phyloP scores from a whole-genome alignment of 371 early-diverging fungal species.

The Fennellomyces sp. region DNA sequence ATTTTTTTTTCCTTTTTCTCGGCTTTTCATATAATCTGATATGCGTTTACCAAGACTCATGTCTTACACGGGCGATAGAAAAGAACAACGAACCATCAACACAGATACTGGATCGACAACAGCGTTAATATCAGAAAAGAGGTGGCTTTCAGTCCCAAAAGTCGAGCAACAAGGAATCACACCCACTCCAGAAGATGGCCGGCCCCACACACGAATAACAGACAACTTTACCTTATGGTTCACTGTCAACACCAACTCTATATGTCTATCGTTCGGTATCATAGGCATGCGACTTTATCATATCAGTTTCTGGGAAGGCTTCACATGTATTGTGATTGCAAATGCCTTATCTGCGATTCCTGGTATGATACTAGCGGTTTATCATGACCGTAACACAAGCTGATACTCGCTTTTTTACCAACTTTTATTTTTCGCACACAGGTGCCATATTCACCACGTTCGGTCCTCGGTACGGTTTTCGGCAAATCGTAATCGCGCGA shows the following conservation, averaged over 20 bases:
- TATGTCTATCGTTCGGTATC: conserved; percentile 5
- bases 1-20: too few species aligned
- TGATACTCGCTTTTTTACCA: background rate
- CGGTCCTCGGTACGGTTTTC: conserved; percentile 13
- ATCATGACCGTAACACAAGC: background rate
- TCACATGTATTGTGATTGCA: conserved; percentile 8
- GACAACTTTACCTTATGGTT: conserved; percentile 23
- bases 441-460: conserved; percentile 19
- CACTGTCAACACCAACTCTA: conserved; percentile 8
- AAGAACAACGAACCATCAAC: background rate
- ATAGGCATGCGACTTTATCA: conserved; percentile 10
- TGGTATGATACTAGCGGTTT: too few species aligned
- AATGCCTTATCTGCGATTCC: conserved; percentile 2
- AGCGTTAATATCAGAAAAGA: background rate
- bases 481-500: conserved; percentile 16
- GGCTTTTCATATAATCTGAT: too few species aligned
- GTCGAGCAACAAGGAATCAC: conserved; percentile 10
- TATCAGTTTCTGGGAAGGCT: conserved; percentile 11
- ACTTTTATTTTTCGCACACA: background rate
- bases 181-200: conserved; percentile 15
- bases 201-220: conserved; percentile 13
- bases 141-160: background rate
- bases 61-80: too few species aligned
- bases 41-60: too few species aligned
- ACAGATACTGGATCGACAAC: background rate